A percentile compares a stretch with the other conserved stretches of the same genome.
Evolutionary conservation across 495 filamentous ascomycete genomes (phyloP).

Genomic region (Poronia punctata): DNA sequence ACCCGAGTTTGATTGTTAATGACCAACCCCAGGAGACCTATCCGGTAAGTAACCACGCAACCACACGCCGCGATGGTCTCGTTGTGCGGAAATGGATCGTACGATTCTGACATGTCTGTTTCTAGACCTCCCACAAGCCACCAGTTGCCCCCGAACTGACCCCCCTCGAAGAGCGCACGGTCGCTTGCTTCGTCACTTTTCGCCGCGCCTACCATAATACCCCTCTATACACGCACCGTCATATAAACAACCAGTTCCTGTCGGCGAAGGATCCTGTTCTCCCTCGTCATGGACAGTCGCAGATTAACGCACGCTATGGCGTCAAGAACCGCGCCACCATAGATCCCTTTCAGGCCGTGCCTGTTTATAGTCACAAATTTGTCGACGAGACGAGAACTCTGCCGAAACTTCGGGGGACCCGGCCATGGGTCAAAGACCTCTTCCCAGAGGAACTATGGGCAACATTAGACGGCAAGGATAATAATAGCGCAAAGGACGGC

Average conservation of each 20-base stretch:
- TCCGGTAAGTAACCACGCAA: constrained; percentile 11
- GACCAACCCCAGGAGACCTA: constrained; percentile 25
- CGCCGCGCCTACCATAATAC: constrained; percentile 40
- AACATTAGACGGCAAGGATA: constrained; percentile 41
- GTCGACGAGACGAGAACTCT: constrained; percentile 35
- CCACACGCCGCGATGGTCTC: too few relatives aligned
- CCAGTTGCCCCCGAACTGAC: constrained; percentile 33
- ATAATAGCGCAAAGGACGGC: constrained; percentile 16
- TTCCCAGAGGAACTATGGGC: constrained; percentile 47
- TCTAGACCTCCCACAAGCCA: constrained; percentile 33
- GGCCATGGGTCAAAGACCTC: constrained; percentile 39
- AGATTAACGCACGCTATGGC: constrained; percentile 44
- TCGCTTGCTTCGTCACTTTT: constrained; percentile 40
- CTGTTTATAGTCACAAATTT: constrained; percentile 44
- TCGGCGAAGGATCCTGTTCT: constrained; percentile 12
- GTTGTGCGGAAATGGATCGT: too few relatives aligned
- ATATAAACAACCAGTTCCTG: constrained; percentile 6
- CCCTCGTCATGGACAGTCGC: constrained; percentile 40
- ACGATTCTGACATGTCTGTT: neutral
- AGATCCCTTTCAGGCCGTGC: constrained; percentile 46
- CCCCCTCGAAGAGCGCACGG: constrained; percentile 33
- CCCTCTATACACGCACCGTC: constrained; percentile 43
- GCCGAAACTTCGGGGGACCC: constrained; percentile 36
- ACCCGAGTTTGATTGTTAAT: constrained; percentile 21
- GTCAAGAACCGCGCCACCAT: constrained; percentile 38